Base-by-base conservation (phyloP, 164 flowering plant genomes). In the Stephania yunnanensis region DNA sequence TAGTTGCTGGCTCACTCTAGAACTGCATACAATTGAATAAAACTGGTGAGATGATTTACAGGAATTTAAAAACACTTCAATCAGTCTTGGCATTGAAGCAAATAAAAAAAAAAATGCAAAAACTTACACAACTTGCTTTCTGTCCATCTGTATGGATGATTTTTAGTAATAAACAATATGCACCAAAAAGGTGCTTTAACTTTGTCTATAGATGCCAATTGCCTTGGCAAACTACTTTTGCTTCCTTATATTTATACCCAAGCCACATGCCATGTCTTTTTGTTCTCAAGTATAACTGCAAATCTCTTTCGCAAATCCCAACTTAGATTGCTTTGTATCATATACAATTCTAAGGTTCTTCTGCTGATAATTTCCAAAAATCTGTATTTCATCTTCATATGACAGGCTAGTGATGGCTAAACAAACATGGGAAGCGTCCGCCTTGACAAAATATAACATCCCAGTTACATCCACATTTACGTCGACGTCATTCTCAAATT, bases 281-380 rank as follows among this genome's bases (percentile, higher is more conserved):
- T 22, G 46, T 36, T 71, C 46, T 71, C 68, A 76, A 29, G 68
- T 71, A 36, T 86, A 91, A 82, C 81, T 83, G 82, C 98, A 92
- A 46, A 76, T 73, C 77, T 94, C 97, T 76, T 73, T 72, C 36
- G 92, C 97, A 86, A 94, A 89, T 76, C 98, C 98, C 73, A 94
- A 17, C 79, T 53, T 80, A 45, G 91, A 87, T 31, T 75, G 77
- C 66, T 86, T 85, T 0, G 87, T 86, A 74, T 94, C 89, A 81
- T 92, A 94, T 64, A 94, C 68, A 53, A 94, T 86, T 82, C 98
- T 91, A 17, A 80, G 81, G 78, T 92, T 91, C 81, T 83, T 88
- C 85, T 94, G 98, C 84, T 94, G 98, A 75, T 80, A 90, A 74
- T 92, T 94, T 67, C 93, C 98, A 68, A 94, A 85, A 46, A 94